phyloP scores from a whole-genome alignment of 306 rosid species.

The Acacia melanoxylon region DNA sequence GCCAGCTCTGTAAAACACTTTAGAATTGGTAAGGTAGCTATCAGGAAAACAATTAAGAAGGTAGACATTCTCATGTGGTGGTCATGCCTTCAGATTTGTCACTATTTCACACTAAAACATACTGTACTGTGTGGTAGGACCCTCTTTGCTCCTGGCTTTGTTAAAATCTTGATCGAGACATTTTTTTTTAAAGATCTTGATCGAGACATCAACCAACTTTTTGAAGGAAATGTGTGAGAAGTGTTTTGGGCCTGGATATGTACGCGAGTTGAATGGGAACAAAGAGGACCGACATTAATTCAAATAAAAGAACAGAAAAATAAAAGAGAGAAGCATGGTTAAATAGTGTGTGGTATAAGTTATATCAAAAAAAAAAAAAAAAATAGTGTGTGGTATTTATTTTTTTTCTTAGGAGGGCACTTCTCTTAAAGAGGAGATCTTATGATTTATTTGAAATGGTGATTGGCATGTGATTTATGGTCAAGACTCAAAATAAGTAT shows the following conservation, averaged over 20 bases:
- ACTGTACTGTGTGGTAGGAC: constrained; percentile 8
- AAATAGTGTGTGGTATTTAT: neutral
- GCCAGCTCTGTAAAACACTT: neutral
- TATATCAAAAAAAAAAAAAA: no score
- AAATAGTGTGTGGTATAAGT: neutral
- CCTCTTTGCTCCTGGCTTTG: neutral
- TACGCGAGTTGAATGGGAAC: neutral
- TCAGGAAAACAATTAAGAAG: neutral
- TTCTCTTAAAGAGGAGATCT: neutral
- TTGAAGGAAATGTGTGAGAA: neutral
- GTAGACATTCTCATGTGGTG: constrained; percentile 14
- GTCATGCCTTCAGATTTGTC: constrained; percentile 21
- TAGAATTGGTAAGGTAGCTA: neutral
- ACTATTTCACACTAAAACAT: constrained; percentile 6
- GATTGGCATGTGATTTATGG: no score
- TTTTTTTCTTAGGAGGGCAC: neutral
- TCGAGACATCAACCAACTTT: neutral
- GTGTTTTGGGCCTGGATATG: neutral
- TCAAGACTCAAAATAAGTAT: no score
- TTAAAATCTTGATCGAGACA: neutral
- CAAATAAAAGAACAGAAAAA: neutral
- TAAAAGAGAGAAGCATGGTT: neutral
- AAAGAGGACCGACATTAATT: no score
- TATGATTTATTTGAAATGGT: no score
- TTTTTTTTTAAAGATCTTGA: no score